Base-by-base conservation (phyloP, 495 filamentous ascomycete species). In the Podospora australis region DNA sequence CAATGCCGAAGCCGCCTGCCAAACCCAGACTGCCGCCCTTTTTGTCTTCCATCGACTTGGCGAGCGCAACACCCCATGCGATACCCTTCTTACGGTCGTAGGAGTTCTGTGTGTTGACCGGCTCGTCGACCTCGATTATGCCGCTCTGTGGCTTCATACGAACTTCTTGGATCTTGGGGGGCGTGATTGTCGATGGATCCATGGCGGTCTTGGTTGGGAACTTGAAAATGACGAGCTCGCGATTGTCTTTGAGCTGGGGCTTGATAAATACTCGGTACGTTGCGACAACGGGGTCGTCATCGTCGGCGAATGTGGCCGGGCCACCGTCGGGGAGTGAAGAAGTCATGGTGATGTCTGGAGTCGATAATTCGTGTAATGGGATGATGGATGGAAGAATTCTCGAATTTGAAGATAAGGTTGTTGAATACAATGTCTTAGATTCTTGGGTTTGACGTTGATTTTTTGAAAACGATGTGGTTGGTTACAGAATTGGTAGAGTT, bases 91-190 rank as follows among this genome's bases (percentile, higher is more conserved):
- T 57, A 34, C 64, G 58, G 61, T 75, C 70, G 61, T 75, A 75
- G 40, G 57, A 63, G n/a, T 54, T 53, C 32, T 49, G 44, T 35
- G 65, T 66, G 54, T 63, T 57, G 44, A 72, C 44, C 20, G 71
- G 71, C 39, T 70, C 62, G 62, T 76, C 72, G 30, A 76, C 63
- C 55, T 76, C 72, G 56, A 69, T 46, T 60, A 74, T 70, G 59
- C 71, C 72, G 0, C 65, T 60, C 23, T 54, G 38, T 47, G 59
- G 60, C 65, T 76, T 76, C 23, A 73, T 29, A 45, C 72, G 72
- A 42, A 76, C 55, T 47, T 64, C 68, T 30, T 46, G 55, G 21
- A 68, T 54, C 6, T 45, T 34, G 23, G 65, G 66, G 38, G 56
- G 41, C 1, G 58, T 56, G 32, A 65, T 56, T 1, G 62, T 52